Conservation (phyloP, 2,329 filamentous ascomycete genomes). For the Paracorniculantispora psalliotae region DNA sequence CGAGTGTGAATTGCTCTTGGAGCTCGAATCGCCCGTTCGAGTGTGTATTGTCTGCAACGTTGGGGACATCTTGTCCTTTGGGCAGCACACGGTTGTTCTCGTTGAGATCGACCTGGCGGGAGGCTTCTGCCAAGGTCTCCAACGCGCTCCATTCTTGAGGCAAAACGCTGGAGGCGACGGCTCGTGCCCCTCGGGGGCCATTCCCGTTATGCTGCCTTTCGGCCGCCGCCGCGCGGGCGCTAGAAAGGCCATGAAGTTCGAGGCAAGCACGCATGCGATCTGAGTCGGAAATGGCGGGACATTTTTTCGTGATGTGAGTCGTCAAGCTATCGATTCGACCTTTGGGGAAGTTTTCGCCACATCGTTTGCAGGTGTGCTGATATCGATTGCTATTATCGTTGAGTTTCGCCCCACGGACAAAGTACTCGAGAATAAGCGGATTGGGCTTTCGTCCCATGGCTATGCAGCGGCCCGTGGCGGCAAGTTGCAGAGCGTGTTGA, state of each 20-base stretch:
- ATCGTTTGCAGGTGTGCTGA: constrained; percentile 83
- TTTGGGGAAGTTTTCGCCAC: constrained; percentile 85
- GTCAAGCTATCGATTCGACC: constrained; percentile 80
- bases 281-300: constrained; percentile 68
- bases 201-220: constrained; percentile 26
- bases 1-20: constrained; percentile 55
- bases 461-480: background rate
- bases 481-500: background rate
- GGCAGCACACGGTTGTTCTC: constrained; percentile 52
- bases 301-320: constrained; percentile 80
- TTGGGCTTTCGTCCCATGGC: constrained; percentile 81
- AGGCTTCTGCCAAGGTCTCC: constrained; percentile 83
- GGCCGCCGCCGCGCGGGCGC: constrained; percentile 34
- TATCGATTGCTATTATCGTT: constrained; percentile 89
- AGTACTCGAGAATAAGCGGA: constrained; percentile 80
- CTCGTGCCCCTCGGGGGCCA: constrained; percentile 26
- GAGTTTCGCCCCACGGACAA: constrained; percentile 79
- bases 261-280: constrained; percentile 73
- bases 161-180: constrained; percentile 27
- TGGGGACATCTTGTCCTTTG: constrained; percentile 29
- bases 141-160: constrained; percentile 70
- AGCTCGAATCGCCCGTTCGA: constrained; percentile 43
- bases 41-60: constrained; percentile 20
- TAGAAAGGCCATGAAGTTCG: constrained; percentile 64
- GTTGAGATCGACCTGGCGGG: constrained; percentile 67